A percentile compares a stretch with the other conserved stretches of the same genome.
Conservation (phyloP, 2,329 filamentous ascomycete genomes). For the Paecilomyces niveus region DNA sequence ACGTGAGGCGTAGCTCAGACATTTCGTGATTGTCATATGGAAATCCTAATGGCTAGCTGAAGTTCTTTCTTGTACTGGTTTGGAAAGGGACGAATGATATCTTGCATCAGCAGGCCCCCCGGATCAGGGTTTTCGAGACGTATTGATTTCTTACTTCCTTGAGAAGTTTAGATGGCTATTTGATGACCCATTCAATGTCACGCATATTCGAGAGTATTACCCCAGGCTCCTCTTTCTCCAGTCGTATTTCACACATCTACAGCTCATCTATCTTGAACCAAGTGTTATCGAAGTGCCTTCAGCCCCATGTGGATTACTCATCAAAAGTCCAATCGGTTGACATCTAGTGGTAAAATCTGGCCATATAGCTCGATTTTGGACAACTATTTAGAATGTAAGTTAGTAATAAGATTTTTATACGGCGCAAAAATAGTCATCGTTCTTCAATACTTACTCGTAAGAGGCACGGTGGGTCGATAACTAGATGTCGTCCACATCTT, state of each 20-base stretch:
- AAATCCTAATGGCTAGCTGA: neutral
- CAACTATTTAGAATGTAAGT: neutral
- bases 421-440: neutral
- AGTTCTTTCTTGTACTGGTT: neutral
- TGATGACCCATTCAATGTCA: neutral
- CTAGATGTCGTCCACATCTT: too few species aligned
- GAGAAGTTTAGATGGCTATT: neutral
- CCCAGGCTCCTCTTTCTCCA: neutral
- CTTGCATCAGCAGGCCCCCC: neutral
- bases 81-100: neutral
- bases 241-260: neutral
- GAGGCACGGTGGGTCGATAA: neutral
- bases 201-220: neutral
- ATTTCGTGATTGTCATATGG: neutral
- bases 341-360: neutral
- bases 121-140: neutral
- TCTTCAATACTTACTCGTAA: neutral
- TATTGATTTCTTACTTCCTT: neutral
- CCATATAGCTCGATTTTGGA: neutral
- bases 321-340: neutral
- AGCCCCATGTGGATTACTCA: neutral
- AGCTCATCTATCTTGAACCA: neutral
- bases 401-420: neutral
- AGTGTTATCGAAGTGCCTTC: neutral
- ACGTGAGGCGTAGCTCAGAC: constrained; percentile 11